Evolutionary conservation across 495 filamentous ascomycete species (phyloP), one percentile per base, ranked within the genome.

Genomic region (Podospora australis): DNA sequence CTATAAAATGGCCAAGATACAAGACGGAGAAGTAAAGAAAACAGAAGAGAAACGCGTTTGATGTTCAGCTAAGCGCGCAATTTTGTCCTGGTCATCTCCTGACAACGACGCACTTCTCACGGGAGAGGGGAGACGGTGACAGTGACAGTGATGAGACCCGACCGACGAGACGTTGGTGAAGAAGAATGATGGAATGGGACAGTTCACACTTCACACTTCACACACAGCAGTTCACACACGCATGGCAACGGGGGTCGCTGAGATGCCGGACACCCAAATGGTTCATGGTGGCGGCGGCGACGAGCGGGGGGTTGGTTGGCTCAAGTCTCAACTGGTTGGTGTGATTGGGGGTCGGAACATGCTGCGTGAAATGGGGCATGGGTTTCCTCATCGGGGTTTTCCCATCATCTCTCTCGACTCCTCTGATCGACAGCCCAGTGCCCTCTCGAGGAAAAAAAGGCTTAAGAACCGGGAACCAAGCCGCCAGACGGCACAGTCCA

Each of bases 51-150:
- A 19, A 9, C 34, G 16, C 7, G 41, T 30, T 44, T 30, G 30
- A 44, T 44, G 36, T 44, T 21, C 29, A 25, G 32, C 13, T 44
- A 44, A 47, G 50, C 44, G 44, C 50, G 50, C 44, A 44, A n/a
- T 17, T 23, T 29, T 39, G 20, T 44, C 32, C 14, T 39, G 39
- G 40, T 6, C 21, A 24, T 29, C 34, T 17, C 32, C 36, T 10
- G 30, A 16, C 22, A 23, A 44, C 24, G 24, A 28, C 10, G 17
- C n/a, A 21, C 26, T 32, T 6, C 9, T 9, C 14, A 11, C 14
- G 17, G 26, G 25, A 6, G 14, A 20, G 17, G 6, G 25, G 42
- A 28, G 44, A 32, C 20, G 47, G 44, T 42, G 39, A 53, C 28
- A 29, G 46, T 49, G 46, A 54, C 44, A 46, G 51, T 49, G 45